Percentiles rank a stretch among this genome's conserved stretches.
Evolutionary conservation across 768 basidiomycete genomes (phyloP).

Genomic region (Leccinum olivaceopallidum): DNA sequence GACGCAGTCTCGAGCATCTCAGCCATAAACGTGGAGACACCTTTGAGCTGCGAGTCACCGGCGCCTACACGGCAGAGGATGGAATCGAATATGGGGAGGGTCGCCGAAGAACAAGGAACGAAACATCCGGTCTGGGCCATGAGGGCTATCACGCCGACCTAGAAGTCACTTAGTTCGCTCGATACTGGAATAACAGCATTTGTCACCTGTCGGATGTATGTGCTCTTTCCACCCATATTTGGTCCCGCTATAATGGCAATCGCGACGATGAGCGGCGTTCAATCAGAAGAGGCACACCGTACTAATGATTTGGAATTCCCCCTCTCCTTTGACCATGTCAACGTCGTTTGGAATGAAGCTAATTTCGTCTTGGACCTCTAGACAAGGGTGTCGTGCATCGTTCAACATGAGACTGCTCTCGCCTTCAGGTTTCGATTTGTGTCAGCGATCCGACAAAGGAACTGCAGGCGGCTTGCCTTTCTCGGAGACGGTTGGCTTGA

Average conservation of each 20-base stretch:
- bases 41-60: constrained; percentile 96
- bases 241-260: constrained; percentile 68
- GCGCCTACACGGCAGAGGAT: constrained; percentile 95
- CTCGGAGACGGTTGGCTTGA: constrained; percentile 73
- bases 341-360: constrained; percentile 96
- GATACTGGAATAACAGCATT: neutral
- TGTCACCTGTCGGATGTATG: constrained; percentile 88
- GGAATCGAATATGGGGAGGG: constrained; percentile 92
- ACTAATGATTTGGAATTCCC: constrained; percentile 97
- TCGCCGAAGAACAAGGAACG: constrained; percentile 88
- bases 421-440: constrained; percentile 42
- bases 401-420: constrained; percentile 76
- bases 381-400: constrained; percentile 92
- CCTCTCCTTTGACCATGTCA: constrained; percentile 90
- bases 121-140: constrained; percentile 97
- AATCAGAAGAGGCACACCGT: constrained; percentile 20
- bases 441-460: constrained; percentile 2
- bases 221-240: constrained; percentile 99
- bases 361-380: constrained; percentile 95
- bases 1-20: constrained; percentile 99
- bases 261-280: constrained; percentile 1
- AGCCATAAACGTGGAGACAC: constrained; percentile 99
- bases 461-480: constrained; percentile 52
- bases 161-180: constrained; percentile 14
- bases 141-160: constrained; percentile 93